Evolutionary conservation across 441 rosid genomes (phyloP), one percentile per base, ranked within the genome.

Genomic region (Biscutella laevigata): DNA sequence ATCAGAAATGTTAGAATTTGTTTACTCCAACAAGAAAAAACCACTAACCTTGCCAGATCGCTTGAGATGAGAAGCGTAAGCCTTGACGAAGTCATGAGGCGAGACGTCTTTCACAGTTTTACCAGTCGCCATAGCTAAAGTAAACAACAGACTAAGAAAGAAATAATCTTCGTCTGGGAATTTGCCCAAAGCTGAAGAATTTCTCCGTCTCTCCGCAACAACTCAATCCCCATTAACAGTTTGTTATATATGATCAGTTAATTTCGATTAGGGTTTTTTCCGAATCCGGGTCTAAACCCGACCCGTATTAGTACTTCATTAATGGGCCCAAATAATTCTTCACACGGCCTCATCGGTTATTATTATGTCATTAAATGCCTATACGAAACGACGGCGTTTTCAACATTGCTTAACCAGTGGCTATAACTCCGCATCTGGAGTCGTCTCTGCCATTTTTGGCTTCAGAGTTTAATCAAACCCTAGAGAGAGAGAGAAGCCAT

Each of bases 1-100:
- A n/a, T n/a, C n/a, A n/a, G n/a, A n/a, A n/a, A n/a, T n/a, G n/a
- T n/a, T n/a, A n/a, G n/a, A n/a, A n/a, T n/a, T n/a, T n/a, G n/a
- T n/a, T n/a, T n/a, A n/a, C n/a, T n/a, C n/a, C n/a, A n/a, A n/a
- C n/a, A n/a, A n/a, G n/a, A n/a, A n/a, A n/a, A n/a, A n/a, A n/a
- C n/a, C n/a, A n/a, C 53, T 8, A 11, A 68, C 72, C 73, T 69
- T 69, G 22, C 73, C 73, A 57, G 73, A 69, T 57, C 73, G 69
- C 55, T 69, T 69, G 73, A 69, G 73, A 39, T 69, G 73, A 33
- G 73, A 43, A 51, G 73, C 73, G 6, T 69, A 69, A 5, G 69
- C 73, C 61, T 69, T 69, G 0, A 69, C 73, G 41, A 69, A 69
- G 25, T 69, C 73, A 64, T 69, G 73, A 45, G 73, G 73, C 1